Conservation (phyloP, 768 basidiomycete genomes). For the Mycena belliarum region DNA sequence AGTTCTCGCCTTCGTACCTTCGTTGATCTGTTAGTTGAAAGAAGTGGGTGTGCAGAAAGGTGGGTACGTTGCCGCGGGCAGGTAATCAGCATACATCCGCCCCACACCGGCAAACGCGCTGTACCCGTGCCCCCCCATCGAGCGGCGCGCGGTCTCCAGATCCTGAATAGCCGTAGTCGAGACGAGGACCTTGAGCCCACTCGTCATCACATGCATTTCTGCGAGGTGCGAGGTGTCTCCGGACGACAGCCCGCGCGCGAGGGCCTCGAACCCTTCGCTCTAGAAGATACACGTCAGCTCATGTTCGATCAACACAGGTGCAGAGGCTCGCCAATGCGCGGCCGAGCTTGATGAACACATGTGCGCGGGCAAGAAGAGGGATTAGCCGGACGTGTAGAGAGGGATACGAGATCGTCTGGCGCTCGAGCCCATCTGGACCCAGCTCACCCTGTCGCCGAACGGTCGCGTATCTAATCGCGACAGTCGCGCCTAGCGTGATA, state of each 20-base stretch:
- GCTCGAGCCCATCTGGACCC: slow-evolving; percentile 55
- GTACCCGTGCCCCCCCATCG: slow-evolving; percentile 80
- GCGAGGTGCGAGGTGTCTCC: slow-evolving; percentile 66
- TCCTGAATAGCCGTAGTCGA: slow-evolving; percentile 54
- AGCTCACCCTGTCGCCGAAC: slow-evolving; percentile 68
- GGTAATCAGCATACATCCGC: slow-evolving; percentile 60
- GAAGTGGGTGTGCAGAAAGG: not conserved
- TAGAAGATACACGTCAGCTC: slow-evolving; percentile 29
- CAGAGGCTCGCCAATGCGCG: slow-evolving; percentile 59
- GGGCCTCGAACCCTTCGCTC: slow-evolving; percentile 50
- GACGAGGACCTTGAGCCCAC: slow-evolving; percentile 66
- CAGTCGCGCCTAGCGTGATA: slow-evolving; percentile 46
- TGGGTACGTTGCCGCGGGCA: slow-evolving; percentile 63
- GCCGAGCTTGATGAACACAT: slow-evolving; percentile 69
- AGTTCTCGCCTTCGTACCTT: slow-evolving; percentile 82
- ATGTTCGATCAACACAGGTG: slow-evolving; percentile 71
- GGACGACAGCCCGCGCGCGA: slow-evolving; percentile 48
- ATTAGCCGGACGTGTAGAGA: slow-evolving; percentile 72
- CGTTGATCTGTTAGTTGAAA: not conserved
- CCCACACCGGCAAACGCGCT: slow-evolving; percentile 71
- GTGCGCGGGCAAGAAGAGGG: slow-evolving; percentile 67
- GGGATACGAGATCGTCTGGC: slow-evolving; percentile 71
- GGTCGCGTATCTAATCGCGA: slow-evolving; percentile 71
- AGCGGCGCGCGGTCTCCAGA: slow-evolving; percentile 64
- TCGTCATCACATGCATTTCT: slow-evolving; percentile 71